Percentiles rank a stretch among this genome's conserved stretches.
Conservation (phyloP, 495 filamentous ascomycete genomes). For the Neurospora intermedia region DNA sequence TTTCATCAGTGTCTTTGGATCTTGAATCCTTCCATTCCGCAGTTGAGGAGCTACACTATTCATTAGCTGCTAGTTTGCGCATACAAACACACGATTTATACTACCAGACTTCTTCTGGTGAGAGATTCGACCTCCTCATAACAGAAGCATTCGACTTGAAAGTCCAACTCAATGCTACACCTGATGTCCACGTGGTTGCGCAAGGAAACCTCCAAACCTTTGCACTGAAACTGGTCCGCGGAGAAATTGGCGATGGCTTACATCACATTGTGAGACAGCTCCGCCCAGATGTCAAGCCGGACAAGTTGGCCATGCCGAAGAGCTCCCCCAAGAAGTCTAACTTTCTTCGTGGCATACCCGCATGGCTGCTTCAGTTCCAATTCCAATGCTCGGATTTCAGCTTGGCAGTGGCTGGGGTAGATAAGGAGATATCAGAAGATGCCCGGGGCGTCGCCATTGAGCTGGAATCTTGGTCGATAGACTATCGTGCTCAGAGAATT, state of each 20-base stretch:
- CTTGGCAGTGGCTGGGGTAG: constrained; percentile 82
- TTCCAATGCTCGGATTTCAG: constrained; percentile 83
- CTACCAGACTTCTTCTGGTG: constrained; percentile 77
- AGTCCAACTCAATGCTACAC: constrained; percentile 70
- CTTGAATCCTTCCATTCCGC: constrained; percentile 88
- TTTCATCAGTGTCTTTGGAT: constrained; percentile 85
- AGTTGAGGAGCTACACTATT: constrained; percentile 76
- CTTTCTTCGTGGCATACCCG: constrained; percentile 64
- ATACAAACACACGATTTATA: constrained; percentile 85
- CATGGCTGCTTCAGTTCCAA: constrained; percentile 75
- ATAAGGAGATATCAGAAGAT: constrained; percentile 65
- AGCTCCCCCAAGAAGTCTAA: constrained; percentile 40
- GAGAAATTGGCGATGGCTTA: constrained; percentile 84
- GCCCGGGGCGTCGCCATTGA: constrained; percentile 75
- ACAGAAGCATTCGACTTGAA: constrained; percentile 82
- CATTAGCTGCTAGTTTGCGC: constrained; percentile 67
- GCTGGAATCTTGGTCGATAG: constrained; percentile 80
- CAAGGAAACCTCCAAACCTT: constrained; percentile 77
- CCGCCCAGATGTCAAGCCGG: constrained; percentile 47
- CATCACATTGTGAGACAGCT: constrained; percentile 83
- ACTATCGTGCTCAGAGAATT: constrained; percentile 74
- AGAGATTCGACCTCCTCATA: constrained; percentile 72
- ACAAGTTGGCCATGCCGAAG: constrained; percentile 43
- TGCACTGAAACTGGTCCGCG: constrained; percentile 77
- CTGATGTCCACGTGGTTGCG: constrained; percentile 72